Percentiles rank a stretch among this genome's conserved stretches.
These are phyloP conservation scores for Metarhizium guizhouense DNA, from an alignment of 2,329 filamentous ascomycete species.

Conservation along the genomic window DNA sequence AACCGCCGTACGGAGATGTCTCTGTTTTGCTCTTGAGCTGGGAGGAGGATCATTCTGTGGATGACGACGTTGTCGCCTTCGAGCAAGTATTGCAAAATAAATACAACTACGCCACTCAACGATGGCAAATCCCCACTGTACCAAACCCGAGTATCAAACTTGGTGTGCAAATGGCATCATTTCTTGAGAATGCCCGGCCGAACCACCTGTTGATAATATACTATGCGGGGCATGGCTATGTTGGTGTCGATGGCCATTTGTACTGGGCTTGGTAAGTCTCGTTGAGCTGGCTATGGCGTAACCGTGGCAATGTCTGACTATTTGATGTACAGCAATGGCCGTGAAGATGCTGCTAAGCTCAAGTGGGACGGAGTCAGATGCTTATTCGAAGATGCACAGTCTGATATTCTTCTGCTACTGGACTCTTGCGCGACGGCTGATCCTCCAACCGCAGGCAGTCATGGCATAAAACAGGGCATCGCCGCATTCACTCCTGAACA, in stretches of 20 bases:
- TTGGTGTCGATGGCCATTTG: slow-evolving; percentile 49
- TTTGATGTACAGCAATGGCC: slow-evolving; percentile 37
- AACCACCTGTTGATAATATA: slow-evolving; percentile 57
- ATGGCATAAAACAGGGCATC: slow-evolving; percentile 53
- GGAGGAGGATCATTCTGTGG: slow-evolving; percentile 49
- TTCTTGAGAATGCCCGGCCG: slow-evolving; percentile 47
- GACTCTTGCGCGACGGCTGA: slow-evolving; percentile 53
- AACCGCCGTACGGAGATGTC: slow-evolving; percentile 46
- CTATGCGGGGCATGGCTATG: slow-evolving; percentile 53
- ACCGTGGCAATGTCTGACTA: slow-evolving; percentile 24
- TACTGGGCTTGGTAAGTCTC: slow-evolving; percentile 57
- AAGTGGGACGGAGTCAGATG: slow-evolving; percentile 57
- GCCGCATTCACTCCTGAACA: slow-evolving; percentile 49
- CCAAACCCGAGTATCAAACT: slow-evolving; percentile 53
- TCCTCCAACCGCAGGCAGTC: slow-evolving; percentile 37
- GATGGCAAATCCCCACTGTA: slow-evolving; percentile 52
- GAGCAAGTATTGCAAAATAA: slow-evolving; percentile 50
- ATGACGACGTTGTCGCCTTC: slow-evolving; percentile 44
- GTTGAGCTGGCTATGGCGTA: background rate
- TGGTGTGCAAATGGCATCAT: slow-evolving; percentile 49
- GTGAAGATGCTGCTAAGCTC: slow-evolving; percentile 49
- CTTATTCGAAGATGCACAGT: slow-evolving; percentile 52
- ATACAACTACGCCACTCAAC: slow-evolving; percentile 52
- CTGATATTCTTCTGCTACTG: slow-evolving; percentile 53
- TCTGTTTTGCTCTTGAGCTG: slow-evolving; percentile 53